Evolutionary conservation across 805 yeast species (phyloP), one percentile per base, ranked within the genome.

Genomic region (Yarrowia bubula): DNA sequence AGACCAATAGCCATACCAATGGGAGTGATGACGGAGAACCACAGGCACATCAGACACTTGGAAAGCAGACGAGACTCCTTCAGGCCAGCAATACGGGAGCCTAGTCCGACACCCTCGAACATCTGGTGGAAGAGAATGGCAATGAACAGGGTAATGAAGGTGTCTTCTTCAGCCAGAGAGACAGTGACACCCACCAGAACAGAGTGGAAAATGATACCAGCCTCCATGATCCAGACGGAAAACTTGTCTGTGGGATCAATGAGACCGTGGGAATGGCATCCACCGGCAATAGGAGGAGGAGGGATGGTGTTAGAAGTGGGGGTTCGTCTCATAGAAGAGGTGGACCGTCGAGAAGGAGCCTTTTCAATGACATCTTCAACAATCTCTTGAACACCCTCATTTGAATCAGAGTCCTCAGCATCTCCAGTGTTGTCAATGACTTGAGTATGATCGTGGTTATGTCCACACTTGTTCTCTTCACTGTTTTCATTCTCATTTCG

Each of bases 61-160:
- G 65, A 44, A 18, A 44, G 13, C 4, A 58, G 64, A 2, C 50
- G 28, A 15, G 48, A 38, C 17, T 39, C 47, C 17, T 91, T 90
- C 0, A 84, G 79, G 38, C 79, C 84, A 75, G 91, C 88, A 41
- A 88, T 79, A 75, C 96, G 83, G 8, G 93, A 82, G 28, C 96
- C 96, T 69, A 90, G 78, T 66, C 96, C 96, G 57, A 90, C 79
- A 58, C 96, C 96, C 77, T 90, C 96, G 72, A 90, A 90, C 79
- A 86, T 80, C 75, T 90, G 96, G 74, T 90, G 79, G 67, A 76
- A 71, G 4, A 72, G 72, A 13, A 76, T 66, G 33, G 76, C 96
- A 68, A 87, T 81, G 74, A 87, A 89, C 58, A 90, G 77, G 6
- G 89, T 82, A 66, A 79, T 82, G 72, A 89, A 90, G 69, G 85